Evolutionary conservation across 768 basidiomycete genomes (phyloP), one percentile per base, ranked within the genome.

Genomic region (Lactarius sp.): DNA sequence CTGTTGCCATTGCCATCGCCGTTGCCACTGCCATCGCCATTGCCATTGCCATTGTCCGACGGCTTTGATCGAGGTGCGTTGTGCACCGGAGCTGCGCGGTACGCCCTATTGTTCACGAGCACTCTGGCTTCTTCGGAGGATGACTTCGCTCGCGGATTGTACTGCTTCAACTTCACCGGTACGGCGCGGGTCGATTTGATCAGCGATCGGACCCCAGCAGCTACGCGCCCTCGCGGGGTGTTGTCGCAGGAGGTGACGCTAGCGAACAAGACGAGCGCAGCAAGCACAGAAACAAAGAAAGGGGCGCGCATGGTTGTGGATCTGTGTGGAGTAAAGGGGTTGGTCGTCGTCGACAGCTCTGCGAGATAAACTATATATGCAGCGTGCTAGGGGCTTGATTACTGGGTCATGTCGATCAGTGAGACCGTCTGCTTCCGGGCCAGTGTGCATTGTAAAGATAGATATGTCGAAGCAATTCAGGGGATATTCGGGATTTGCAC

Each of bases 241-340:
- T 22, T 46, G n/a, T 37, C 46, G 31, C 13, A 31, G 14, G 49
- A 22, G 34, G 36, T n/a, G 39, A 56, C 33, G 27, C 27, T 34
- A 22, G 42, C 49, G 47, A 65, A 42, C 0, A 49, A 44, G 39
- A 55, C 34, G 31, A 59, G 64, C 13, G 46, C 55, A n/a, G 52
- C 53, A 44, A 62, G 14, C 2, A 53, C 56, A 46, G 20, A 27
- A 9, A 41, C 37, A 3, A 67, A 33, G 41, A 44, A 31, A 4
- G 31, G 37, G 39, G 55, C 10, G 39, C 55, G 42, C 53, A 60
- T 60, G 37, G 57, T 52, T 4, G 3, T 14, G 41, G 41, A 22
- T 31, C 18, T 13, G 4, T n/a, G 7, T 20, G 22, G 41, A 8
- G 10, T 13, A 12, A n/a, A 2, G 12, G 18, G 36, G 44, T 10